Base-by-base conservation (phyloP, 176 grass and related monocot genomes). In the Pontederia crassipes region DNA sequence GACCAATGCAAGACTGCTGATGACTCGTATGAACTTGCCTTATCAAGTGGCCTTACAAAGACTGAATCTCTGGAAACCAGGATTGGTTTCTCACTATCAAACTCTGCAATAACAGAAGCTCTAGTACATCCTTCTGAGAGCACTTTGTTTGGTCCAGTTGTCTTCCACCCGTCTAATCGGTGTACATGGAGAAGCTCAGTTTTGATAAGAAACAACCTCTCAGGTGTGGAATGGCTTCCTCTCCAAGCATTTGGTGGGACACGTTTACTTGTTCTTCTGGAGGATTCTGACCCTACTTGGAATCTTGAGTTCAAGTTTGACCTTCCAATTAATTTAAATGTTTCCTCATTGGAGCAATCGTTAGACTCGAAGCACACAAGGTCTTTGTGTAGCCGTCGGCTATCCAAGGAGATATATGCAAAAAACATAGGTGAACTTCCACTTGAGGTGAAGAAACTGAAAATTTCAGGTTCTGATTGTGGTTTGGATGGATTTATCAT, bases 391-490 rank as follows among this genome's bases (percentile, higher is more conserved):
- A 69, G 62, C 55, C 76, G 85, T 61, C 62, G 50, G 26, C 54
- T 97, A 62, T 88, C 75, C 53, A 97, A 97, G 62, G 83, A 91
- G 64, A 76, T 97, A 82, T 67, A 76, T 78, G 87, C 86, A 2
- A 97, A 97, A 82, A 97, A 97, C 59, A 97, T 64, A 4, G 92
- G 92, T 4, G 92, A 97, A 59, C 81, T 97, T 66, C 92, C 87
- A 74, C 81, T 97, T 61, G 63, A 65, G 67, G 81, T 97, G 35
- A 85, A 78, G 52, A 91, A 83, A 51, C 69, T 97, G 14, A 68
- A 79, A 77, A 65, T 97, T 77, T 97, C 92, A 13, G 92, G 92
- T 67, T 81, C 64, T 68, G 92, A 91, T 63, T 97, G 92, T 69
- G 75, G 71, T 24, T 61, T 81, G 49, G 87, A 97, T 61, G 87